Evolutionary conservation across 352 stramenopile species (phyloP), one percentile per base, ranked within the genome.

Genomic region (Phytophthora sp.): DNA sequence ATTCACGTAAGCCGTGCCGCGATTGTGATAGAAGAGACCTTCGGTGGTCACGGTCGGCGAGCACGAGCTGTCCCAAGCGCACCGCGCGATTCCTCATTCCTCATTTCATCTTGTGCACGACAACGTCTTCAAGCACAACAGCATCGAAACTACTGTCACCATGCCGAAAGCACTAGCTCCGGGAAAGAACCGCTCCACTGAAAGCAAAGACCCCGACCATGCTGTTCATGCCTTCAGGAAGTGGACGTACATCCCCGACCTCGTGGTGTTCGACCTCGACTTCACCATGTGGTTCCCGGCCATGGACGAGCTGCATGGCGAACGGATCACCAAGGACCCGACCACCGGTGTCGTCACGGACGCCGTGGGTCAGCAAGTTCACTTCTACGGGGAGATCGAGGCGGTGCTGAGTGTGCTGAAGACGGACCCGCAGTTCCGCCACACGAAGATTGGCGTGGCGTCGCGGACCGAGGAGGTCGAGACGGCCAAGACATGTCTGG

Each of bases 281-380:
- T 89, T 88, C 64, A 92, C 61, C 6, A 54, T 90, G 27, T 92
- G 88, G 85, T 78, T 82, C 41, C 86, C 86, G 2, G 87, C 92
- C 66, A 92, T 96, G 81, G 93, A 94, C 61, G 82, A 93, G 62
- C 68, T 96, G 44, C 66, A 82, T 52, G 85, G 85, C 38, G 69
- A 82, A 35, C 80, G 77, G 34, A 92, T 94, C 79, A 69, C 58
- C 43, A 82, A 87, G 53, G 63, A 87, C 60, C 32, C 69, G 12
- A 69, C 50, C 27, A 79, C 75, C 6, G 82, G 84, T 21, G 72
- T 69, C 54, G 84, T 96, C 26, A 81, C 67, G 3, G 84, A 92
- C 57, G 72, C 84, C 23, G 72, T 72, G 34, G 84, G 80, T 35
- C 79, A 88, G 39, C 67, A 91, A 52, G 83, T 96, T 41, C 81